These are phyloP conservation scores for Tetragonia tetragonoides DNA, from an alignment of 148 eudicot genomes.

Conservation along the genomic window DNA sequence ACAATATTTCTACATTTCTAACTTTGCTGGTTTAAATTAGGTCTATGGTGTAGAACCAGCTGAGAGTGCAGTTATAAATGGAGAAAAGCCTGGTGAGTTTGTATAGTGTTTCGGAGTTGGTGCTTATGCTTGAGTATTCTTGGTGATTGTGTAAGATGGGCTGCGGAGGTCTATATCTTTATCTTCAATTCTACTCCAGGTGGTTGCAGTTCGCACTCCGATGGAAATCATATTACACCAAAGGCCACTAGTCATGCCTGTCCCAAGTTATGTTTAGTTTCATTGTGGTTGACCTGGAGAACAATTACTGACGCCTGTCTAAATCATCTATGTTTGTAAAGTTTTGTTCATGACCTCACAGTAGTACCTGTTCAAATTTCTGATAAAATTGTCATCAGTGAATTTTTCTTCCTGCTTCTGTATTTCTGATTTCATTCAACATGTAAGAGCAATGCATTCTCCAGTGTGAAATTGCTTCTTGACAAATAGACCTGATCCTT, in stretches of 20 bases:
- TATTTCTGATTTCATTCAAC: background rate
- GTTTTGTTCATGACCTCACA: background rate
- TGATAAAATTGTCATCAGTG: background rate
- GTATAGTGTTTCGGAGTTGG: background rate
- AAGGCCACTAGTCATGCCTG: background rate
- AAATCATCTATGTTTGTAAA: background rate
- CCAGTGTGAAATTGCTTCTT: background rate
- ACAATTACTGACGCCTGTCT: background rate
- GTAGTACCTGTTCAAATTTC: background rate
- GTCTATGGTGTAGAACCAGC: slow-evolving; percentile 78
- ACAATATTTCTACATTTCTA: background rate
- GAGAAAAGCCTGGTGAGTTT: slow-evolving; percentile 69
- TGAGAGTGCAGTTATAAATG: slow-evolving; percentile 81
- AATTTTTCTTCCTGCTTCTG: background rate
- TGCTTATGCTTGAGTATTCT: background rate
- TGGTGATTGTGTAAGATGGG: background rate
- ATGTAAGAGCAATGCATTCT: background rate
- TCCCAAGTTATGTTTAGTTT: background rate
- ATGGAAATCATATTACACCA: background rate
- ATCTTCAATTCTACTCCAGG: background rate
- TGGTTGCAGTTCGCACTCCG: background rate
- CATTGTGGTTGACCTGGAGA: background rate
- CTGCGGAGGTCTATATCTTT: background rate
- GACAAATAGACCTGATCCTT: background rate
- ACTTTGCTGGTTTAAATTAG: slow-evolving; percentile 27